Conservation (phyloP, 2,329 filamentous ascomycete species). For the Verruconis gallopava region DNA sequence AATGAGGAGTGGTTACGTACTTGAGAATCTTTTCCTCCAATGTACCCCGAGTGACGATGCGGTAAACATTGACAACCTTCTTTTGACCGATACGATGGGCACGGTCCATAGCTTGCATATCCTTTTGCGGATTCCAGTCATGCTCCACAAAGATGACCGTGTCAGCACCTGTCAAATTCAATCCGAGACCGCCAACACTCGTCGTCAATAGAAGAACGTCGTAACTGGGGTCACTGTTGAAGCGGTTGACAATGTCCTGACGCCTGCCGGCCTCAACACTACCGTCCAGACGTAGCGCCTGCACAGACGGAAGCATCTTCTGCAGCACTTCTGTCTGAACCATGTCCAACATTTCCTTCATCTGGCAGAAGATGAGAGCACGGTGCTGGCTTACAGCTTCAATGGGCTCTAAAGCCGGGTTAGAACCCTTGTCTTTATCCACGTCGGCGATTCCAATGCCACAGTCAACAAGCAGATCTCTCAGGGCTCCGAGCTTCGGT, state of each 20-base stretch:
- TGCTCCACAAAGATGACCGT: slow-evolving; percentile 99
- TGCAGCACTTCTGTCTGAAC: slow-evolving; percentile 89
- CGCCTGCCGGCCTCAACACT: slow-evolving; percentile 84
- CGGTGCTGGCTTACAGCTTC: slow-evolving; percentile 91
- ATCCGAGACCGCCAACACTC: slow-evolving; percentile 81
- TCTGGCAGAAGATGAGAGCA: slow-evolving; percentile 94
- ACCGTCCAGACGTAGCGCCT: slow-evolving; percentile 87
- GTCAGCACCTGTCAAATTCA: slow-evolving; percentile 93
- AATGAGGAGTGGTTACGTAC: slow-evolving; percentile 30
- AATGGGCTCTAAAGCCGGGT: slow-evolving; percentile 19
- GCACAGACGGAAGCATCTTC: slow-evolving; percentile 80
- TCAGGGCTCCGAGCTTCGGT: slow-evolving; percentile 80
- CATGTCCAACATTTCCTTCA: slow-evolving; percentile 99
- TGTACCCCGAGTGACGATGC: slow-evolving; percentile 87
- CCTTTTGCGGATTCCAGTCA: slow-evolving; percentile 98
- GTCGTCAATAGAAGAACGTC: slow-evolving; percentile 90
- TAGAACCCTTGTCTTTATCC: slow-evolving; percentile 1
- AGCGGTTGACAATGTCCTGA: slow-evolving; percentile 96
- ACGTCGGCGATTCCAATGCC: slow-evolving; percentile 59
- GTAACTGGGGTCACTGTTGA: slow-evolving; percentile 95
- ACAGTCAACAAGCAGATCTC: slow-evolving; percentile 93
- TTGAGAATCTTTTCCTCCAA: slow-evolving; percentile 95
- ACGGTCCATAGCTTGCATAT: slow-evolving; percentile 97
- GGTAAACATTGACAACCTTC: slow-evolving; percentile 99
- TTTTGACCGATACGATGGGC: slow-evolving; percentile 98